A percentile compares a stretch with the other conserved stretches of the same genome.
Evolutionary conservation across 805 yeast species (phyloP).

Genomic region (Torulaspora microellipsoides): DNA sequence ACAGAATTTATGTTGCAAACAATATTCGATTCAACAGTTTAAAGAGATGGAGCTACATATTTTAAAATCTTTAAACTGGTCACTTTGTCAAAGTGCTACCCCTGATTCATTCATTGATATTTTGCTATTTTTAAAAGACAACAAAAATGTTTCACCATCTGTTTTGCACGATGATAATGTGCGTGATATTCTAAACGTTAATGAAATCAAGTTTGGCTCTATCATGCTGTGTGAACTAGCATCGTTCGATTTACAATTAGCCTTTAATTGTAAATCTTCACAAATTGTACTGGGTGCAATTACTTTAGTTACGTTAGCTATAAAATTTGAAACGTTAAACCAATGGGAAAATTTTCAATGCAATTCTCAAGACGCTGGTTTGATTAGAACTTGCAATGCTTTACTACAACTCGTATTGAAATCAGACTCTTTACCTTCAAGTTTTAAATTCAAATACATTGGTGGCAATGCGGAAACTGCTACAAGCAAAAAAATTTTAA

Average conservation of each 20-base stretch:
- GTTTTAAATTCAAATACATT: conserved; percentile 31
- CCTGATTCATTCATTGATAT: conserved; percentile 61
- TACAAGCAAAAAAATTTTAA: conserved; percentile 14
- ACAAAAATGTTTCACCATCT: conserved; percentile 9
- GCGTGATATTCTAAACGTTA: conserved; percentile 29
- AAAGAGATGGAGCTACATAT: conserved; percentile 67
- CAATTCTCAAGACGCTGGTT: conserved; percentile 27
- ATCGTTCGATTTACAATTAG: conserved; percentile 56
- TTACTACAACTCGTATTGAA: conserved; percentile 22
- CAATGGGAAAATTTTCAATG: conserved; percentile 20
- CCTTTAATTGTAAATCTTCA: conserved; percentile 45
- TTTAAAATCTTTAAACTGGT: conserved; percentile 61
- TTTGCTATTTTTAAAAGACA: conserved; percentile 33
- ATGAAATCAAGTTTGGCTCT: conserved; percentile 52
- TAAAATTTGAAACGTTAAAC: conserved; percentile 33
- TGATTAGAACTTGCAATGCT: conserved; percentile 18
- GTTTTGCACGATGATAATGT: conserved; percentile 10
- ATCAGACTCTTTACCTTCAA: conserved; percentile 26
- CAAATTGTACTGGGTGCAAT: conserved; percentile 51
- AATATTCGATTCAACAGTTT: conserved; percentile 52
- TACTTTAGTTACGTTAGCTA: conserved; percentile 41
- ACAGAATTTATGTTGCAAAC: conserved; percentile 53
- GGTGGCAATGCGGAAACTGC: conserved; percentile 10
- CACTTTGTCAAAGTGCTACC: conserved; percentile 50
- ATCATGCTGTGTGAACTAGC: conserved; percentile 62